These are phyloP conservation scores for Xylaria sp. DNA, from an alignment of 2,329 filamentous ascomycete genomes.

Conservation along the genomic window DNA sequence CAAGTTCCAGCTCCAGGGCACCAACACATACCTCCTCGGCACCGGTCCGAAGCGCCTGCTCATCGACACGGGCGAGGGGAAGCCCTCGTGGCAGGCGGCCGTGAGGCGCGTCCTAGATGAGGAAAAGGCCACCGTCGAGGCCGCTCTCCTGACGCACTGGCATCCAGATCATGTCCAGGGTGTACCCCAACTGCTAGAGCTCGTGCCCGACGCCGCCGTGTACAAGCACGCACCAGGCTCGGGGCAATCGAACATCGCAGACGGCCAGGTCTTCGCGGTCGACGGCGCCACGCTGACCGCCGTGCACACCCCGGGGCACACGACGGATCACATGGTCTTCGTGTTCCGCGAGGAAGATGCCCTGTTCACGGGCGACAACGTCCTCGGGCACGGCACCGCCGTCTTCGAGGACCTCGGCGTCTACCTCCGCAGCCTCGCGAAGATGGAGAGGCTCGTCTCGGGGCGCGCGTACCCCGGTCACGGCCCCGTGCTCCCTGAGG, in stretches of 20 bases:
- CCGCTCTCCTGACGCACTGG: conserved; percentile 86
- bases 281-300: conserved; percentile 48
- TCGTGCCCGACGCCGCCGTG: conserved; percentile 67
- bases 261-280: conserved; percentile 59
- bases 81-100: conserved; percentile 71
- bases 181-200: conserved; percentile 67
- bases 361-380: conserved; percentile 89
- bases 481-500: conserved; percentile 77
- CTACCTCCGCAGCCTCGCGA: conserved; percentile 72
- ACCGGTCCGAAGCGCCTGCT: conserved; percentile 75
- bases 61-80: conserved; percentile 89
- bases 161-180: conserved; percentile 86
- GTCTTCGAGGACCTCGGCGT: conserved; percentile 78
- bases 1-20: conserved; percentile 78
- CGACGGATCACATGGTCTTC: conserved; percentile 81
- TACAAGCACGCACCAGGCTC: conserved; percentile 68
- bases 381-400: conserved; percentile 84
- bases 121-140: conserved; percentile 72
- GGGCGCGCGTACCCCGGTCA: conserved; percentile 87
- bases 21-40: conserved; percentile 94
- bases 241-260: conserved; percentile 58
- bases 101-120: conserved; percentile 68
- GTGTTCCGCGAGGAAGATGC: conserved; percentile 78
- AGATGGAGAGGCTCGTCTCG: conserved; percentile 69
- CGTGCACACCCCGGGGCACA: conserved; percentile 68